phyloP scores from a whole-genome alignment of 2,329 filamentous ascomycete species.

The Venturia nashicola region DNA sequence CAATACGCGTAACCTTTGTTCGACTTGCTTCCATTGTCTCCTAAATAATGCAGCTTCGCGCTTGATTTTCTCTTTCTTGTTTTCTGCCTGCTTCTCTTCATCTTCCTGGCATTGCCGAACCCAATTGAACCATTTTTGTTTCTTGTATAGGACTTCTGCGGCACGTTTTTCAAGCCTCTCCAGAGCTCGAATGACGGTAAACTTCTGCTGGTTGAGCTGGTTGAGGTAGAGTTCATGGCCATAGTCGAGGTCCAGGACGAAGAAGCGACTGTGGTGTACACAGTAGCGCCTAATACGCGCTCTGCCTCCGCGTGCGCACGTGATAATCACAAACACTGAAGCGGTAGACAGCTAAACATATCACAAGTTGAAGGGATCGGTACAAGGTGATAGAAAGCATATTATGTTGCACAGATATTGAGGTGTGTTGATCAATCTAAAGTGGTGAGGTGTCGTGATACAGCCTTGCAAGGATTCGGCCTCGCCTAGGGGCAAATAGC shows the following conservation, averaged over 20 bases:
- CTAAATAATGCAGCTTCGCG: conserved; percentile 36
- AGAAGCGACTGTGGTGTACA: conserved; percentile 32
- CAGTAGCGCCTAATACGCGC: too few species aligned
- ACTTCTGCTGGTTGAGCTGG: conserved; percentile 24
- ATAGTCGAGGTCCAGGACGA: conserved; percentile 30
- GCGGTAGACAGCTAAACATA: too few species aligned
- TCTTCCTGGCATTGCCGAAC: conserved; percentile 29
- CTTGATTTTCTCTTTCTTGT: conserved; percentile 38
- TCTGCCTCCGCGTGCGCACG: not conserved
- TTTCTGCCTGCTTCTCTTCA: conserved; percentile 33
- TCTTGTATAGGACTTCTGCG: conserved; percentile 31
- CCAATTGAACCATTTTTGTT: conserved; percentile 39
- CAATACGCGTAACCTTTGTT: conserved; percentile 27
- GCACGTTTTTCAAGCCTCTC: conserved; percentile 31
- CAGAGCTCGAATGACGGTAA: conserved; percentile 26
- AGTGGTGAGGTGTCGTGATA: not conserved
- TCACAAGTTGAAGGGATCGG: too few species aligned
- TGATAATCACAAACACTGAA: not conserved
- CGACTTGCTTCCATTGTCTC: conserved; percentile 33
- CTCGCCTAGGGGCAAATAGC: not conserved
- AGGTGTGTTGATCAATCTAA: not conserved
- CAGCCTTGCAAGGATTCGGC: not conserved
- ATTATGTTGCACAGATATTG: not conserved
- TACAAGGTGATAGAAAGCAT: too few species aligned
- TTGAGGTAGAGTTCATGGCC: conserved; percentile 31